Evolutionary conservation across 2,329 filamentous ascomycete species (phyloP), one percentile per base, ranked within the genome.

Genomic region (Pseudocercospora macadamiae): DNA sequence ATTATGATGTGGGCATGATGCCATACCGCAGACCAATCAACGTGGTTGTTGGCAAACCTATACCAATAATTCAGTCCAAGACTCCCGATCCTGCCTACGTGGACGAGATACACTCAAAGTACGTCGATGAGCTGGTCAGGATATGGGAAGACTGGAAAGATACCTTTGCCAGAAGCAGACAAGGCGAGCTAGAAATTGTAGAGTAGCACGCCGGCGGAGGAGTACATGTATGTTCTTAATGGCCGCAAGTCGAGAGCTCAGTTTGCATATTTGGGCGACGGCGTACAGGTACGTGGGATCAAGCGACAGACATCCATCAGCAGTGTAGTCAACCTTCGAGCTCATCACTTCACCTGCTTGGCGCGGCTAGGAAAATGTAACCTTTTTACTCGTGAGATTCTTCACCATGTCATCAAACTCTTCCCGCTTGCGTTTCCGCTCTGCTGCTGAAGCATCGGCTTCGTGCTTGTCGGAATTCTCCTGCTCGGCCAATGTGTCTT

Each of bases 1-100:
- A 99, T 75, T 97, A 99, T 72, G 95, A 99, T 73, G 91, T 97
- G 12, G 95, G 95, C 3, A 79, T 97, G 68, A 92, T 97, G 90
- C 95, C 95, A 0, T 97, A 97, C 74, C 86, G 95, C 10, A 82
- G 88, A 51, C 88, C 91, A 9, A 80, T 99, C 59, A 95, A 97
- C 71, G 86, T 97, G 48, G 93, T 99, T 10, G 90, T 96, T 12
- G 93, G 93, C 3, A 82, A 84, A 53, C 92, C 93, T 0, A 91
- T 97, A 61, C 80, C 81, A 62, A 88, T 96, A 4, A 77, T 83
- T 51, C 82, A 83, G 69, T 75, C 82, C 51, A 78, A 83, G 30
- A 85, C 86, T 61, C 89, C 93, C 1, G 83, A 88, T 21, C 84
- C 89, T 60, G 82, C 81, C 6, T 91, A 96, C 67, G 86, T 97